Conservation (phyloP, 108 stramenopile species). For the Cyclostephanos invisitatus region DNA sequence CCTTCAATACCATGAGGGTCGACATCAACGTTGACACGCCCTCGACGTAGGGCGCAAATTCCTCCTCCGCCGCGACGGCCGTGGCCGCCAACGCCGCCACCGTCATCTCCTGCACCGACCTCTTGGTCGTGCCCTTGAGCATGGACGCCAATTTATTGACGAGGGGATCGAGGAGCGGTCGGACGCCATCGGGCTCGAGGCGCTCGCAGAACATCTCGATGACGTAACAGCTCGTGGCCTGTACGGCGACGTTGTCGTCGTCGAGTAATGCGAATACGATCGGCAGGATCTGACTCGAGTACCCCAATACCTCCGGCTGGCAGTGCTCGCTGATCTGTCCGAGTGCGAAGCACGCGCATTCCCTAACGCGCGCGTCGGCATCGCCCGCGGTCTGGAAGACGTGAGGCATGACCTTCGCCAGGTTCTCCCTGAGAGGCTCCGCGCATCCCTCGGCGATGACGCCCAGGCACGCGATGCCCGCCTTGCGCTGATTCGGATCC, state of each 20-base stretch:
- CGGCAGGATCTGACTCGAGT: slow-evolving; percentile 89
- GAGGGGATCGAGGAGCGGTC: slow-evolving; percentile 89
- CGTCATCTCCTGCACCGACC: slow-evolving; percentile 96
- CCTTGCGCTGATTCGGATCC: slow-evolving; percentile 86
- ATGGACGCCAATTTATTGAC: slow-evolving; percentile 89
- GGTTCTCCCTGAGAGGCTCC: slow-evolving; percentile 80
- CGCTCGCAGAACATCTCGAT: slow-evolving; percentile 99
- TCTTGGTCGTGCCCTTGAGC: slow-evolving; percentile 89
- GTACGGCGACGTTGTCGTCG: slow-evolving; percentile 85
- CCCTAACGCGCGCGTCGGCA: slow-evolving; percentile 85
- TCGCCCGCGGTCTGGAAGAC: slow-evolving; percentile 86
- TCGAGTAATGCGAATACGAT: slow-evolving; percentile 92
- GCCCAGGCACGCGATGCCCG: slow-evolving; percentile 94
- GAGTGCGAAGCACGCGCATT: slow-evolving; percentile 96
- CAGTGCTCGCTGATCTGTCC: slow-evolving; percentile 98
- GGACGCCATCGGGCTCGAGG: slow-evolving; percentile 91
- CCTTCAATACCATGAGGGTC: slow-evolving; percentile 78
- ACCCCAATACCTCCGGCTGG: slow-evolving; percentile 95
- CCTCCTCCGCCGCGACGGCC: slow-evolving; percentile 95
- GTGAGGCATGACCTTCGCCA: slow-evolving; percentile 79
- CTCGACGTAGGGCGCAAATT: slow-evolving; percentile 93
- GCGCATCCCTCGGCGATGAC: slow-evolving; percentile 95
- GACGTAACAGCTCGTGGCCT: slow-evolving; percentile 95
- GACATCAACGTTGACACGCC: slow-evolving; percentile 85
- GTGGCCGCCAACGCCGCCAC: slow-evolving; percentile 96